Evolutionary conservation across 768 basidiomycete species (phyloP), one percentile per base, ranked within the genome.

Genomic region (Hericium alpestre): DNA sequence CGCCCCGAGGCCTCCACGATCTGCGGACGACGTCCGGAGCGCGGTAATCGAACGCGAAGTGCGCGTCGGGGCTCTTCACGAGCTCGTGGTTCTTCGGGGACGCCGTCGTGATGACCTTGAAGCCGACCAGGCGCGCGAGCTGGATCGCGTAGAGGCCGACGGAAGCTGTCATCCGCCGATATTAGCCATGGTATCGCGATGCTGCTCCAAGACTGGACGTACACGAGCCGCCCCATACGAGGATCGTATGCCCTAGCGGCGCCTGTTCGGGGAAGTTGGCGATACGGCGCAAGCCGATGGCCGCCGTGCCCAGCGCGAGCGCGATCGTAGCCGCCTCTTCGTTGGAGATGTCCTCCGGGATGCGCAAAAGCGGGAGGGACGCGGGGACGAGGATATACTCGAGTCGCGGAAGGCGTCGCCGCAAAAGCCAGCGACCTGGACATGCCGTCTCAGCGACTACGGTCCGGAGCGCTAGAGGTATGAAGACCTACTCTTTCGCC

Each of bases 11-110:
- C 58, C 5, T 54, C 54, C 40, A 65, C 61, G 59, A 71, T 66
- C 37, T 69, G 65, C 41, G 47, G n/a, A 67, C 61, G 15, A 64
- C 63, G 18, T 46, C 58, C 32, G 67, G 63, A 20, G 69, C 69
- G 27, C 59, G 51, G 51, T 69, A 66, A 55, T 72, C 70, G 48
- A 73, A 67, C 4, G 68, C 65, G 8, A 64, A 66, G 22, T 70
- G 66, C 0, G 74, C 76, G 2, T 75, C 76, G 8, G n/a, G 60
- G 0, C 63, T 56, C 48, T 65, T 67, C 38, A 75, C 57, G n/a
- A 70, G 64, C 60, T 59, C n/a, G n/a, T n/a, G n/a, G n/a, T n/a
- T n/a, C n/a, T n/a, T n/a, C 7, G 69, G 64, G 9, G 71, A 73
- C 3, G 73, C 67, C 1, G 72, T 72, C 5, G 71, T 66, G n/a